phyloP scores from a whole-genome alignment of 139 green algal species.

The Chlorella sorokiniana region DNA sequence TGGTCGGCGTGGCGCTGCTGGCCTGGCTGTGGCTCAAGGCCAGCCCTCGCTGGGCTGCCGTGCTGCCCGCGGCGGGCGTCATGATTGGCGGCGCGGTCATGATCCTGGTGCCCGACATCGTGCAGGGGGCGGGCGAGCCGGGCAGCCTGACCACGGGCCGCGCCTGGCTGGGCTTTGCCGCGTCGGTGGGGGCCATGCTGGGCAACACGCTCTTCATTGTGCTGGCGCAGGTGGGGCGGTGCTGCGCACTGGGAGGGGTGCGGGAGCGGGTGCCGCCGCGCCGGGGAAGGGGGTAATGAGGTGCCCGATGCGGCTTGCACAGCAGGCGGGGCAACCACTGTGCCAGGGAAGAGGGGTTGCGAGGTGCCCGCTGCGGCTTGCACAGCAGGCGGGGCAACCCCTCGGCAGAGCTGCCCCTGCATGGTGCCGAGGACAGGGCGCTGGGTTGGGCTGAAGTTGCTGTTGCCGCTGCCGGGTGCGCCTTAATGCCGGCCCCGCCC shows the following conservation, averaged over 20 bases:
- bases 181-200: background rate
- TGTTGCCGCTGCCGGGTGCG: background rate
- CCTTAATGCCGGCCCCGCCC: background rate
- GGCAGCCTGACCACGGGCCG: constrained; percentile 11
- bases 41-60: background rate
- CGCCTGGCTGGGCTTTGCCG: constrained; percentile 21
- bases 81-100: constrained; percentile 11
- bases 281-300: no score
- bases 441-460: background rate
- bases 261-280: background rate
- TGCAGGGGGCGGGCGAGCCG: background rate
- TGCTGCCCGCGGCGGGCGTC: constrained; percentile 1
- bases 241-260: background rate
- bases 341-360: background rate
- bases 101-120: constrained; percentile 12
- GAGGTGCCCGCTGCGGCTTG: background rate
- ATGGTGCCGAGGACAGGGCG: no score
- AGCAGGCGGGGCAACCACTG: background rate
- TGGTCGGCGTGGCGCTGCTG: constrained; percentile 9
- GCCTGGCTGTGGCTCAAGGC: background rate
- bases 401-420: no score
- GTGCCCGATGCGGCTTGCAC: background rate
- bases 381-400: background rate
- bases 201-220: constrained; percentile 17
- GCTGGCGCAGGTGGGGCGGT: background rate